Conservation (phyloP, 306 rosid species). For the Canavalia gladiata region DNA sequence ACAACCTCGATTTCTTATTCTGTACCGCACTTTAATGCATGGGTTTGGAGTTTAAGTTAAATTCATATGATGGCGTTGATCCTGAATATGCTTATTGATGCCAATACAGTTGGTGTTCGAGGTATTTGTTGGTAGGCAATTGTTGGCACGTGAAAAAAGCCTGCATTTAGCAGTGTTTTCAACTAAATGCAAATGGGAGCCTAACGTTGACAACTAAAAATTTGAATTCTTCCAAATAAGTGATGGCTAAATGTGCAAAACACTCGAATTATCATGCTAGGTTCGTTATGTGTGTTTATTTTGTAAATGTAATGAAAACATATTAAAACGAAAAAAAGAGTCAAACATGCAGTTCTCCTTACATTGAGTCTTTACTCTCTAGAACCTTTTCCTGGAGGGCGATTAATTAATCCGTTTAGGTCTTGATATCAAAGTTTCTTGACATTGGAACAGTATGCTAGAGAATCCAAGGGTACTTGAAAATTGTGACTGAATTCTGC, state of each 20-base stretch:
- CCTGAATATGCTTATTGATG: neutral
- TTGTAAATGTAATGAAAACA: too few relatives aligned
- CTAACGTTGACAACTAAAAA: neutral
- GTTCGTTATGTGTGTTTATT: too few relatives aligned
- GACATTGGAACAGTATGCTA: too few relatives aligned
- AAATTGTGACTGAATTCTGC: too few relatives aligned
- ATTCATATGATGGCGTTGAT: neutral
- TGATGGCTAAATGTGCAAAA: neutral
- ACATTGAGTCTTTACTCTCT: too few relatives aligned
- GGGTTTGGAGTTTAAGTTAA: neutral
- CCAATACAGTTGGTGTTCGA: neutral
- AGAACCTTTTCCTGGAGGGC: too few relatives aligned
- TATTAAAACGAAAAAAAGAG: too few relatives aligned
- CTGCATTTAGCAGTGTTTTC: neutral
- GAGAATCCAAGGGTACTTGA: too few relatives aligned
- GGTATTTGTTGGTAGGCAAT: neutral
- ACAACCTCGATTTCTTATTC: neutral
- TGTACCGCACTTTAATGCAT: neutral
- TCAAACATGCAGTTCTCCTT: too few relatives aligned
- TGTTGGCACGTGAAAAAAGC: neutral
- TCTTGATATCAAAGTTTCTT: too few relatives aligned
- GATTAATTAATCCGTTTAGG: too few relatives aligned
- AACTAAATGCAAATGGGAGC: neutral
- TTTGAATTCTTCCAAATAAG: neutral
- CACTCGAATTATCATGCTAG: too few relatives aligned